Conservation (phyloP, 2,329 filamentous ascomycete species). For the Paraphaeosphaeria sporulosa region DNA sequence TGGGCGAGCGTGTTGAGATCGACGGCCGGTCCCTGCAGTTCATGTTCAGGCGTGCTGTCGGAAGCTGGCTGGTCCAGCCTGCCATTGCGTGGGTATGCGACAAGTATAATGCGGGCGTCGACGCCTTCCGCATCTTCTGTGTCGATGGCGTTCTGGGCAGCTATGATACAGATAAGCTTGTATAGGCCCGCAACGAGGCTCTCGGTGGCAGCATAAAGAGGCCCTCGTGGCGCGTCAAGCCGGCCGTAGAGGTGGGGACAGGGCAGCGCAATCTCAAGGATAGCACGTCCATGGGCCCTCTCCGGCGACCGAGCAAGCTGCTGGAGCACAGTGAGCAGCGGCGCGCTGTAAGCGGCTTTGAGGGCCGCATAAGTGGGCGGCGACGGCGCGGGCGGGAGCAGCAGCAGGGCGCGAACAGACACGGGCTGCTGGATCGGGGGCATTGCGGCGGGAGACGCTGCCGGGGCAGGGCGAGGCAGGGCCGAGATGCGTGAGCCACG, state of each 20-base stretch:
- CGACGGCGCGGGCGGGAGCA: conserved; percentile 55
- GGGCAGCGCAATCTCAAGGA: conserved; percentile 68
- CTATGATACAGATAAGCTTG: conserved; percentile 76
- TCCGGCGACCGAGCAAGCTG: conserved; percentile 47
- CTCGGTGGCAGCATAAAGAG: conserved; percentile 74
- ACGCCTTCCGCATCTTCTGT: conserved; percentile 73
- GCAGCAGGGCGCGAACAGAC: conserved; percentile 46
- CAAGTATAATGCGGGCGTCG: conserved; percentile 76
- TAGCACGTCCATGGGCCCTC: conserved; percentile 43
- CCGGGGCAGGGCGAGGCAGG: conserved; percentile 13
- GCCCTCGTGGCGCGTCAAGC: conserved; percentile 59
- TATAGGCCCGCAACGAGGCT: conserved; percentile 79
- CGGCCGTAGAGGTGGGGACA: conserved; percentile 67
- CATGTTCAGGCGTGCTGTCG: conserved; percentile 38
- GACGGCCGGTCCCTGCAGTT: conserved; percentile 58
- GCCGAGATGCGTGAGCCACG: conserved; percentile 1
- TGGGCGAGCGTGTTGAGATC: conserved; percentile 57
- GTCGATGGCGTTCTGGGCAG: conserved; percentile 68
- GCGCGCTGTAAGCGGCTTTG: conserved; percentile 53
- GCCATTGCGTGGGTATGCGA: conserved; percentile 64
- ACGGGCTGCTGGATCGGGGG: conserved; percentile 29
- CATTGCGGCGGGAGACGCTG: conserved; percentile 35
- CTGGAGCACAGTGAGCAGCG: conserved; percentile 52
- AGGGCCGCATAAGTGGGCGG: conserved; percentile 50
- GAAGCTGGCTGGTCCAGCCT: conserved; percentile 30